phyloP scores from a whole-genome alignment of 2,329 filamentous ascomycete species.

The Diplodia sapinea region DNA sequence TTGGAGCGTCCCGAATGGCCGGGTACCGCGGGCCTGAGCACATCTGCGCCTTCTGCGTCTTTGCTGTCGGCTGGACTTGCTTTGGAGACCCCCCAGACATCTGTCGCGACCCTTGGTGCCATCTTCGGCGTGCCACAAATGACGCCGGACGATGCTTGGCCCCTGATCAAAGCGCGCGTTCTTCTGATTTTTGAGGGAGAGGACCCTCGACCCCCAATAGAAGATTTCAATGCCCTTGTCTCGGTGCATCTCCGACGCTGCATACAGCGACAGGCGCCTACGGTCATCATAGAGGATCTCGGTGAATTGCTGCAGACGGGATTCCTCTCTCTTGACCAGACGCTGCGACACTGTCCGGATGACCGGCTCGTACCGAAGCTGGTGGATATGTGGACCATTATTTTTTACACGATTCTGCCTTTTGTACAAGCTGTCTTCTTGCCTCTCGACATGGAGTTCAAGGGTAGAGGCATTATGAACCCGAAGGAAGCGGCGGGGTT shows the following conservation, averaged over 20 bases:
- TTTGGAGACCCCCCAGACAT: conserved; percentile 33
- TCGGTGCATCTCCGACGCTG: conserved; percentile 78
- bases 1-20: conserved; percentile 49
- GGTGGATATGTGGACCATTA: conserved; percentile 92
- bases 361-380: conserved; percentile 87
- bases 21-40: conserved; percentile 38
- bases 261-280: conserved; percentile 73
- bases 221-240: conserved; percentile 84
- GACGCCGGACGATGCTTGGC: conserved; percentile 78
- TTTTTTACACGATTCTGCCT: conserved; percentile 87
- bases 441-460: conserved; percentile 90
- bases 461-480: conserved; percentile 82
- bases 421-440: conserved; percentile 96
- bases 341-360: conserved; percentile 77
- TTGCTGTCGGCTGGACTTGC: conserved; percentile 19
- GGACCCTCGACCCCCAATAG: conserved; percentile 77
- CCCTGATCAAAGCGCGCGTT: conserved; percentile 75
- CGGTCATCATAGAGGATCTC: conserved; percentile 75
- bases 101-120: conserved; percentile 52
- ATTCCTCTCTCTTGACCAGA: conserved; percentile 84
- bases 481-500: conserved; percentile 83
- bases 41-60: conserved; percentile 35
- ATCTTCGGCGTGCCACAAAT: conserved; percentile 57
- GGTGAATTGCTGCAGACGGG: conserved; percentile 78
- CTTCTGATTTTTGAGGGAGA: conserved; percentile 82